Evolutionary conservation across 495 filamentous ascomycete genomes (phyloP).

Genomic region (Tricharina praecox): DNA sequence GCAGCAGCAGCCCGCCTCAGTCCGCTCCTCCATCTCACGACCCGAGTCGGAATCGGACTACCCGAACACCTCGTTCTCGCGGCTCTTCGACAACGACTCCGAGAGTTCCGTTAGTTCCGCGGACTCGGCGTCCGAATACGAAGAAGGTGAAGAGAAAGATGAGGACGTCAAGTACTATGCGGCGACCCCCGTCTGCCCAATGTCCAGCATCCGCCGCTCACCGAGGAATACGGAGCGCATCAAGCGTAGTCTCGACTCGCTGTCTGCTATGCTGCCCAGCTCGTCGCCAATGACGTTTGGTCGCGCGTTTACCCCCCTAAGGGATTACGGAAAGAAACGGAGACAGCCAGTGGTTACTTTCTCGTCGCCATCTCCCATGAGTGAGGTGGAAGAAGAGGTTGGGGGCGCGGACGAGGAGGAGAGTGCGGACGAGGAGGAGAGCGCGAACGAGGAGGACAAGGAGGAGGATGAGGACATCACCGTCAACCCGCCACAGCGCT

Average conservation of each 20-base stretch:
- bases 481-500: too few relatives aligned
- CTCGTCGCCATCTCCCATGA: too few relatives aligned
- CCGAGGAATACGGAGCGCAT: slow-evolving; percentile 2
- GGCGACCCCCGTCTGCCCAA: not conserved
- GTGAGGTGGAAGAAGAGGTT: too few relatives aligned
- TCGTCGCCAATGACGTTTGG: not conserved
- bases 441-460: too few relatives aligned
- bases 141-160: not conserved
- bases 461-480: too few relatives aligned
- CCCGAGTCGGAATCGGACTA: not conserved
- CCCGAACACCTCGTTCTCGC: not conserved
- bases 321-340: too few relatives aligned
- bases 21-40: not conserved
- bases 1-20: too few relatives aligned
- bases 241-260: not conserved
- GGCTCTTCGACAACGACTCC: not conserved
- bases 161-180: not conserved
- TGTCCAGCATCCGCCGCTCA: not conserved
- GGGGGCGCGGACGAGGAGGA: too few relatives aligned
- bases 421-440: too few relatives aligned
- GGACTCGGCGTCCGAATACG: too few relatives aligned
- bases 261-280: not conserved
- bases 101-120: not conserved
- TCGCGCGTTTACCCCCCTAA: too few relatives aligned
- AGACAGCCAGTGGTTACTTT: too few relatives aligned